Evolutionary conservation across 2,329 filamentous ascomycete genomes (phyloP), one percentile per base, ranked within the genome.

Genomic region (Tolypocladium tropicale): DNA sequence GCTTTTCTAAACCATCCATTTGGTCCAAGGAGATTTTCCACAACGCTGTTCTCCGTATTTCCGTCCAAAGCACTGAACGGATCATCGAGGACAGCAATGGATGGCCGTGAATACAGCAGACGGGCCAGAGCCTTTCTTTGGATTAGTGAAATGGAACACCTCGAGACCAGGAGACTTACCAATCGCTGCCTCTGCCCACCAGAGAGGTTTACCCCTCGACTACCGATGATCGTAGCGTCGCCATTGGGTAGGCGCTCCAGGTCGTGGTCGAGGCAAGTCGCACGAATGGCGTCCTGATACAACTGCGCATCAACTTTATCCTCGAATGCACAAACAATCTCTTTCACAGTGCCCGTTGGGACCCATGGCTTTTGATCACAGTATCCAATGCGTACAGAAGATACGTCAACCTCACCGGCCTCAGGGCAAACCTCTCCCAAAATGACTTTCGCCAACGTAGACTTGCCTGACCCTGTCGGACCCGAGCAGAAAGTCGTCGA

Each of bases 51-150:
- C 49, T 63, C 61, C 0, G 61, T 63, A 1, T 50, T 56, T 41
- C 61, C 61, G 7, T 63, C 61, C 3, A 63, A 51, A 3, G 59
- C 60, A 11, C 55, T 60, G 36, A 63, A 62, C 4, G 56, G 55
- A 50, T 63, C 61, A 28, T 63, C 61, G 16, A 63, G 30, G 12
- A 63, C 41, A 12, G 57, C 59, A 33, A 58, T 57, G 5, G 41
- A 46, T 18, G 41, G 41, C 23, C 23, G 41, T 7, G 41, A 28
- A 28, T 46, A 46, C 11, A 46, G 23, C 41, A 46, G 23, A 28
- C 41, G 41, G 9, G 41, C 41, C 41, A 46, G 14, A 21, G 41
- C 41, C 41, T 46, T 18, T 5, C 10, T 28, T 0, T 14, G 4
- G n/a, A 18, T 46, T 28, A 46, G 41, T 16, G 6, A 28, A 6